phyloP scores from a whole-genome alignment of 768 basidiomycete species.

The Suillus decipiens region DNA sequence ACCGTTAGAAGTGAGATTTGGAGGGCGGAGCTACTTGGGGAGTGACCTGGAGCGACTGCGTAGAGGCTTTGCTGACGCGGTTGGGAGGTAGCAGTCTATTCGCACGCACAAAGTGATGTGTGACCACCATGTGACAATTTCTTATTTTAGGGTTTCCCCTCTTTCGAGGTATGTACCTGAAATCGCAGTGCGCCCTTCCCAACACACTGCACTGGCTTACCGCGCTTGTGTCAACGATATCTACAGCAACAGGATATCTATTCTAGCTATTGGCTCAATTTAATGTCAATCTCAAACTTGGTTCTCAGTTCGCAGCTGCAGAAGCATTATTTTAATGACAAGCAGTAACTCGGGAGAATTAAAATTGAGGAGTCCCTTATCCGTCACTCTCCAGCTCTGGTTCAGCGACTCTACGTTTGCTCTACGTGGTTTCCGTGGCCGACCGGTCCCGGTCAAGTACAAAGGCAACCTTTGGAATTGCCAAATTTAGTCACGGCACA shows the following conservation, averaged over 20 bases:
- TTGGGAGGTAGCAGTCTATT: slow-evolving; percentile 14
- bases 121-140: slow-evolving; percentile 18
- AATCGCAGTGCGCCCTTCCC: neutral
- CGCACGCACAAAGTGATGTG: slow-evolving; percentile 20
- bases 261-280: neutral
- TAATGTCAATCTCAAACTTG: neutral
- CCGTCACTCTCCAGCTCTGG: neutral
- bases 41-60: slow-evolving; percentile 24
- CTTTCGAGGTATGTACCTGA: neutral
- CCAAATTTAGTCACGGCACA: slow-evolving; percentile 22
- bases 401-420: neutral
- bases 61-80: slow-evolving; percentile 17
- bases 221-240: neutral
- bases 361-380: neutral
- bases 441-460: too few relatives aligned
- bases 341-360: neutral
- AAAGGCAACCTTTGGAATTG: slow-evolving; percentile 6
- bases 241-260: neutral
- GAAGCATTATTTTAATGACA: neutral
- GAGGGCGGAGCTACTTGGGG: slow-evolving; percentile 12
- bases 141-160: neutral
- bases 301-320: neutral
- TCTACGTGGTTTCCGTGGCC: neutral
- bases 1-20: slow-evolving; percentile 24
- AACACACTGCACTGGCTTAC: neutral